phyloP scores from a whole-genome alignment of 2,329 filamentous ascomycete species.

The Aspergillus ochraceoroseus region DNA sequence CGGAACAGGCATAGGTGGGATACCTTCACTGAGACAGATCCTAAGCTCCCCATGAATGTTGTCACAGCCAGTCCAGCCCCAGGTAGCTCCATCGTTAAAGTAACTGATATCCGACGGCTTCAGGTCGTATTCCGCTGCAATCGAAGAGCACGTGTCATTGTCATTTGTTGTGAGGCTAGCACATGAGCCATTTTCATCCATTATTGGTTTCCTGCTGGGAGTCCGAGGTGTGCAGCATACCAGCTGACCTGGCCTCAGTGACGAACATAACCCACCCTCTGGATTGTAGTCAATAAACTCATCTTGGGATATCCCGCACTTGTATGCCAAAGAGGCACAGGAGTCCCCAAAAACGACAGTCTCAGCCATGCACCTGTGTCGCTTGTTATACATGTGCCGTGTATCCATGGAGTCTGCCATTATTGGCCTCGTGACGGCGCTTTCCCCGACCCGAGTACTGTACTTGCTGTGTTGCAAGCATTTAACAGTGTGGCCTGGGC shows the following conservation, averaged over 20 bases:
- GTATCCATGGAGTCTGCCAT: too few species aligned
- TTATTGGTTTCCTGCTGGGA: conserved; percentile 31
- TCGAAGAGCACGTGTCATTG: conserved; percentile 33
- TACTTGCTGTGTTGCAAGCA: neutral
- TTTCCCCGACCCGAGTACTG: neutral
- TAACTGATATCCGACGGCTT: neutral
- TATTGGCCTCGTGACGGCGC: neutral
- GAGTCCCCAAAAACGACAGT: conserved; percentile 28
- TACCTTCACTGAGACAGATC: conserved; percentile 43
- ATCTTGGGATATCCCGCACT: conserved; percentile 38
- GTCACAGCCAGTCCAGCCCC: conserved; percentile 44
- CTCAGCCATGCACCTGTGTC: neutral
- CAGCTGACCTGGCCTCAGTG: conserved; percentile 29
- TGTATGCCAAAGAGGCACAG: conserved; percentile 36
- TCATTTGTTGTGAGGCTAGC: conserved; percentile 31
- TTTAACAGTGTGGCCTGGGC: neutral
- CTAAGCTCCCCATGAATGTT: conserved; percentile 27
- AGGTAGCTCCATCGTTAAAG: conserved; percentile 40
- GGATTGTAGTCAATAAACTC: conserved; percentile 42
- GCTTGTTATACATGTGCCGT: too few species aligned
- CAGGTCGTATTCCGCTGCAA: conserved; percentile 21
- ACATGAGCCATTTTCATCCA: conserved; percentile 38
- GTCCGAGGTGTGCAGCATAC: conserved; percentile 20
- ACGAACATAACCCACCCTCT: conserved; percentile 23
- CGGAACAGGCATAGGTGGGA: conserved; percentile 40